Evolutionary conservation across 257 asterid species (phyloP).

Genomic region (Coffea eugenioides): DNA sequence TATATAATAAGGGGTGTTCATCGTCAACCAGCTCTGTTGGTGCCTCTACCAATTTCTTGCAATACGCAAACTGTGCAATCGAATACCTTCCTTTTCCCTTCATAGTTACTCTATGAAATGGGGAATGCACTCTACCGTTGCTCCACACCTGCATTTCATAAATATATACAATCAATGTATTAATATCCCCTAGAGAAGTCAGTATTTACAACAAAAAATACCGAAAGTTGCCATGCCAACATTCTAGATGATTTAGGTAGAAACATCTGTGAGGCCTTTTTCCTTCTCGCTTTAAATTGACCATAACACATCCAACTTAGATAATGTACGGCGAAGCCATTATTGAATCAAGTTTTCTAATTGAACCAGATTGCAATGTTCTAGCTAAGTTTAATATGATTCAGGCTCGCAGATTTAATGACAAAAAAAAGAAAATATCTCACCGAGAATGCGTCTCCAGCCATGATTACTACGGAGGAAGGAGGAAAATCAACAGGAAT

Average conservation of each 20-base stretch:
- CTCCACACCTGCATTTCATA: constrained; percentile 20
- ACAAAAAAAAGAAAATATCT: background rate
- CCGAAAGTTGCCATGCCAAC: too few species aligned
- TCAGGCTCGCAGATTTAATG: background rate
- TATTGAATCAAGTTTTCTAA: too few species aligned
- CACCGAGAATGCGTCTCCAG: constrained; percentile 10
- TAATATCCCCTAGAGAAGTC: too few species aligned
- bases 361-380: too few species aligned
- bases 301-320: too few species aligned
- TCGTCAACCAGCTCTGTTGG: constrained; percentile 22
- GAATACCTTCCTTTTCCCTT: background rate
- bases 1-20: constrained; percentile 14
- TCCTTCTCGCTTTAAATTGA: too few species aligned
- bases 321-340: too few species aligned
- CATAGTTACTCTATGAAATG: constrained; percentile 12
- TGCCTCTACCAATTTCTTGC: background rate
- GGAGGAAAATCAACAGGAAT: constrained; percentile 13
- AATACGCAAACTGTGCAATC: background rate
- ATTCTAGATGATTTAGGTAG: too few species aligned
- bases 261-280: too few species aligned
- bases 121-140: constrained; percentile 14
- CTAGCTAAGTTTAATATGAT: too few species aligned
- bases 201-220: too few species aligned
- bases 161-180: too few species aligned
- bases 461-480: constrained; percentile 2